Base-by-base conservation (phyloP, 306 rosid species). In the Gillenia trifoliata region DNA sequence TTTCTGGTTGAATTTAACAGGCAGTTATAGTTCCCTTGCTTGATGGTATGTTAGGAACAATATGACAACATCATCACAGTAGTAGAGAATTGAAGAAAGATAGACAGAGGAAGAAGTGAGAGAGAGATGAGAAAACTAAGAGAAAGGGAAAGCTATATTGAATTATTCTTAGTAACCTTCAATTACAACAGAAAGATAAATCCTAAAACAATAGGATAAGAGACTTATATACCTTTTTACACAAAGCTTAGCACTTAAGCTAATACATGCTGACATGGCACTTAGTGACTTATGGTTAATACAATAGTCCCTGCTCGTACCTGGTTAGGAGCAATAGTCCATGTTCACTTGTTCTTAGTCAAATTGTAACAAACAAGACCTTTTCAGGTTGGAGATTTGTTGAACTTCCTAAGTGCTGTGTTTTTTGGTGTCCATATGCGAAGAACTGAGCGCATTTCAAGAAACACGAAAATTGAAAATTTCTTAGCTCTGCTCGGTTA, bases 251-350 rank as follows among this genome's bases (percentile, higher is more conserved):
- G n/a, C n/a, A n/a, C n/a, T n/a, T n/a, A n/a, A n/a, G n/a, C n/a
- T n/a, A n/a, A n/a, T n/a, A n/a, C n/a, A n/a, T n/a, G n/a, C n/a
- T n/a, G n/a, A n/a, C n/a, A n/a, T n/a, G n/a, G n/a, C n/a, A n/a
- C n/a, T n/a, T n/a, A n/a, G n/a, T n/a, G n/a, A n/a, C n/a, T n/a
- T n/a, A n/a, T n/a, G n/a, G n/a, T n/a, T n/a, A n/a, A n/a, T n/a
- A n/a, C n/a, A n/a, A 74, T 78, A 16, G 75, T 87, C 77, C 94
- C 97, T 22, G 73, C 89, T 41, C 84, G 82, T 68, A 89, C 88
- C 78, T 91, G 97, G 97, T 89, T 87, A 69, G 97, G 92, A 75
- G 89, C 91, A n/a, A n/a, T n/a, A n/a, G n/a, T n/a, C n/a, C n/a
- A n/a, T n/a, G n/a, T n/a, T n/a, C 64, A 4, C 70, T 55, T 15